These are phyloP conservation scores for Lasiosphaeria miniovina DNA, from an alignment of 495 filamentous ascomycete genomes.

Conservation along the genomic window DNA sequence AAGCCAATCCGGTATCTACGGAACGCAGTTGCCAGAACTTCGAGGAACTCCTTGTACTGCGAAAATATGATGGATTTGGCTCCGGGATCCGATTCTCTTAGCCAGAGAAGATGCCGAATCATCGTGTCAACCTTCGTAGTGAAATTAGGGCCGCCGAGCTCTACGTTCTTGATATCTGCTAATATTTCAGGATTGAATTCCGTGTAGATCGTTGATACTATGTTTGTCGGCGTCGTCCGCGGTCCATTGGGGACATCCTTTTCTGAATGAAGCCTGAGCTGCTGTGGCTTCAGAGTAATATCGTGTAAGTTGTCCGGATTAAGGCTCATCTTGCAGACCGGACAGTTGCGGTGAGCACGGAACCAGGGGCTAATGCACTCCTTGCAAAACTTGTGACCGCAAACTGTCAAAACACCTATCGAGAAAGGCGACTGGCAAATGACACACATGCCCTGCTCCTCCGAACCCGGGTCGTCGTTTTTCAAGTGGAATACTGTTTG, in stretches of 20 bases:
- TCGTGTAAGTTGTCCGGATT: conserved; percentile 65
- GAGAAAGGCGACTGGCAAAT: conserved; percentile 76
- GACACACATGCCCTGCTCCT: conserved; percentile 65
- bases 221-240: conserved; percentile 19
- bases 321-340: conserved; percentile 71
- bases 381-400: conserved; percentile 87
- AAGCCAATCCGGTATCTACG: conserved; percentile 64
- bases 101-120: conserved; percentile 77
- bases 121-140: conserved; percentile 88
- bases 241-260: not conserved
- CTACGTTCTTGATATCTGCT: conserved; percentile 76
- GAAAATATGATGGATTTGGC: conserved; percentile 90
- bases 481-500: conserved; percentile 45
- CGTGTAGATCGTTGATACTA: conserved; percentile 60
- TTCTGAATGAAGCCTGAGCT: conserved; percentile 69
- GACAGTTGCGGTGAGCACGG: conserved; percentile 59
- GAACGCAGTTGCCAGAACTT: conserved; percentile 67
- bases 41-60: conserved; percentile 75
- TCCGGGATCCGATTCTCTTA: conserved; percentile 78
- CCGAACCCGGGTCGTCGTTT: conserved; percentile 49
- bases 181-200: conserved; percentile 68
- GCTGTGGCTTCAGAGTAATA: conserved; percentile 77
- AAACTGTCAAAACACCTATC: conserved; percentile 78
- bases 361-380: conserved; percentile 81
- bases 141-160: conserved; percentile 67